Evolutionary conservation across 2,329 filamentous ascomycete genomes (phyloP).

Genomic region (Calonectria montana): DNA sequence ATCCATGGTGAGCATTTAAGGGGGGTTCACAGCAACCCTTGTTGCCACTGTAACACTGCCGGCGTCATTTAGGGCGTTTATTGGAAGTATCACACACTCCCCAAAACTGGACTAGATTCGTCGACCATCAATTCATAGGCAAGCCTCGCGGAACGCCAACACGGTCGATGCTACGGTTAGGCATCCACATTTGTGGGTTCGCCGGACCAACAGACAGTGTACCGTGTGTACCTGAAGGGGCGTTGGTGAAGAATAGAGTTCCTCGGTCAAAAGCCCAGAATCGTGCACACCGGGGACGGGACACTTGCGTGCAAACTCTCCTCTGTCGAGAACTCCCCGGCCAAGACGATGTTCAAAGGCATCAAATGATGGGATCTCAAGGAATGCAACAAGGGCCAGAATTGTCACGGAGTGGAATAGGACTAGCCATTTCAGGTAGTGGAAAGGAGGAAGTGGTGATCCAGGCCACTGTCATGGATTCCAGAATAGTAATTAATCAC

Average conservation of each 20-base stretch:
- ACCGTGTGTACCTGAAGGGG: neutral
- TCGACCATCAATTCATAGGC: neutral
- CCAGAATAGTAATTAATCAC: neutral
- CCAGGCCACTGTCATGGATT: neutral
- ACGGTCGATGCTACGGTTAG: neutral
- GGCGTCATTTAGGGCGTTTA: neutral
- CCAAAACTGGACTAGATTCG: constrained; percentile 10
- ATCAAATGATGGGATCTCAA: neutral
- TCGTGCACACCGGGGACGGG: neutral
- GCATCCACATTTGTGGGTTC: neutral
- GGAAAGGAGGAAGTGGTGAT: neutral
- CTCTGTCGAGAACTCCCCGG: neutral
- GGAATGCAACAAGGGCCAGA: neutral
- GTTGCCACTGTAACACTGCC: neutral
- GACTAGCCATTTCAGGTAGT: neutral
- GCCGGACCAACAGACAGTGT: neutral
- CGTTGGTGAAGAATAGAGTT: neutral
- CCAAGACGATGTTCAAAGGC: neutral
- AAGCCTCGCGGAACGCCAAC: neutral
- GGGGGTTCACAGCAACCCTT: neutral
- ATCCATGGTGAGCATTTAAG: neutral
- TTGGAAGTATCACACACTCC: neutral
- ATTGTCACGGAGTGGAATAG: neutral
- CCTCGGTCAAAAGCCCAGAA: neutral
- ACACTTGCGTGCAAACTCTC: constrained; percentile 9